Evolutionary conservation across 148 eudicot species (phyloP), one percentile per base, ranked within the genome.

Genomic region (Rhododendron griersonianum): DNA sequence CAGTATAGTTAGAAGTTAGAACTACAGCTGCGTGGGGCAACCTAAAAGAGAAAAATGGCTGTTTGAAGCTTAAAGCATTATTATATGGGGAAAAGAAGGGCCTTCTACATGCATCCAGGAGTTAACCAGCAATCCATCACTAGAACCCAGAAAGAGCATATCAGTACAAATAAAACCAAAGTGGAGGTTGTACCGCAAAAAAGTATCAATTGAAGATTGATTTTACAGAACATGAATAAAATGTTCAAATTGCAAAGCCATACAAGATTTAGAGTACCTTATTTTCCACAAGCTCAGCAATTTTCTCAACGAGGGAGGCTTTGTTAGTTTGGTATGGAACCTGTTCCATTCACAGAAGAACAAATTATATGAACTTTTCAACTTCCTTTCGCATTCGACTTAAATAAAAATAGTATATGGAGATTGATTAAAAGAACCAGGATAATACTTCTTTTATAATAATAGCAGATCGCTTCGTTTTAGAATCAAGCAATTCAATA

Each of bases 251-350:
- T 79, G 16, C 39, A 7, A 37, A 16, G 35, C 75, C 33, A 80
- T 2, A 18, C 44, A 55, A 23, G 44, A n/a, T 33, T 73, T 33
- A 69, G 61, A 84, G 55, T 93, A 97, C 99, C 99, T 97, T 97
- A 79, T 89, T 91, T 88, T 95, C 98, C 81, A 97, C 98, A 83
- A 89, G 98, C 80, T 95, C 95, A 63, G 99, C 99, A 85, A 97
- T 95, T 90, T 95, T 97, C 92, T 90, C 92, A 80, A 97, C 95
- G 83, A 97, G 93, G 67, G 98, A 88, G 39, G 99, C 98, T 94
- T 97, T 95, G 91, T 95, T 97, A 61, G 98, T 94, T 91, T 95
- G 99, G 84, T 97, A 97, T 11, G 99, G 99, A 63, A 97, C 91
- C 99, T 97, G 94, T 92, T 91, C 53, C 89, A 89, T 83, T 81